These are phyloP conservation scores for Bidens hawaiensis DNA, from an alignment of 140 eudicot genomes.

Conservation along the genomic window DNA sequence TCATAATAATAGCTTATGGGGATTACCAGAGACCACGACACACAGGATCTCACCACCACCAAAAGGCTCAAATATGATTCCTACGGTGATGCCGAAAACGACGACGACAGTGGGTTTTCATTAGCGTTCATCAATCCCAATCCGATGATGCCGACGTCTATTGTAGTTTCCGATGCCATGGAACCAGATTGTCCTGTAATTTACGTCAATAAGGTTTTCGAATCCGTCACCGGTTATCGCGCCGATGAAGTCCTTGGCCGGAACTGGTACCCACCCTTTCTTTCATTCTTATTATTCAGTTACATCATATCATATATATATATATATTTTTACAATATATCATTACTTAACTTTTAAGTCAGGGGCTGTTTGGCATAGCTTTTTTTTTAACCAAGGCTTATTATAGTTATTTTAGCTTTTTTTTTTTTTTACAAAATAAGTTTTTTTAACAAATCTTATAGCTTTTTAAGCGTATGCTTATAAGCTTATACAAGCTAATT, in stretches of 20 bases:
- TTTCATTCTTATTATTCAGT: no score
- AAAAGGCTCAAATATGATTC: conserved; percentile 45
- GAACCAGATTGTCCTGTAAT: conserved; percentile 81
- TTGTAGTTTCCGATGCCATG: conserved; percentile 85
- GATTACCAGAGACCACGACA: conserved; percentile 25
- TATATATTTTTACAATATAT: no score
- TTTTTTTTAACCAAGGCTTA: no score
- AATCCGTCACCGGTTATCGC: conserved; percentile 74
- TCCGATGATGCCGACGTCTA: conserved; percentile 59
- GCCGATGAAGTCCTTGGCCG: conserved; percentile 93
- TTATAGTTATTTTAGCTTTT: no score
- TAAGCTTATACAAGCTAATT: no score
- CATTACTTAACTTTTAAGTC: no score
- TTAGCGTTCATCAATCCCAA: conserved; percentile 32
- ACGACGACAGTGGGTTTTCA: conserved; percentile 28
- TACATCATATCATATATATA: no score
- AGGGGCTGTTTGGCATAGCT: no score
- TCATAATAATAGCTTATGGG: conserved; percentile 22
- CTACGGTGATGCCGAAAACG: conserved; percentile 22
- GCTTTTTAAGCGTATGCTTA: no score
- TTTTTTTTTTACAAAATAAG: no score
- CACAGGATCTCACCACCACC: conserved; percentile 10
- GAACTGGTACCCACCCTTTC: conserved; percentile 49
- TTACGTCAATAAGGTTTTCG: conserved; percentile 84
- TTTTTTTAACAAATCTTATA: no score